These are phyloP conservation scores for Raddia guianensis DNA, from an alignment of 176 grass and related monocot species.

Conservation along the genomic window DNA sequence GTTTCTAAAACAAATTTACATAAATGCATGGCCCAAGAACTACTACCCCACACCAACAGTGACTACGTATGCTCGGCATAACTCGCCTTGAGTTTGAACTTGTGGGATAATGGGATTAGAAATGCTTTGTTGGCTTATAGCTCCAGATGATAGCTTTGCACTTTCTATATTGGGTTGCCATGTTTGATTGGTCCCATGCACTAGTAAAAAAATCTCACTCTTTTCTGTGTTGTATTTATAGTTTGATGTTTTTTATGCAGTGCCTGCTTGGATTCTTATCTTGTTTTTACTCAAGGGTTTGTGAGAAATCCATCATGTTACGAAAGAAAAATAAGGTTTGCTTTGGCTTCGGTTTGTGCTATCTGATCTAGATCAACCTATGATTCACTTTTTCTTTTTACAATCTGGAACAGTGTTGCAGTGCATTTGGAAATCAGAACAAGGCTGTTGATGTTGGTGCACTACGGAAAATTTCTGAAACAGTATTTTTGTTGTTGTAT, in stretches of 20 bases:
- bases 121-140: not conserved
- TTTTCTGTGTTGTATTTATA: not conserved
- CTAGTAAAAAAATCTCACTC: not conserved
- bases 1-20: too few species aligned
- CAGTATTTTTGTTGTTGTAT: conserved; percentile 9
- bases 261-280: conserved; percentile 22
- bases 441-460: conserved; percentile 17
- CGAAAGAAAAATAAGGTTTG: not conserved
- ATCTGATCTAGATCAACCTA: not conserved
- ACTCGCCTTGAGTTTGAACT: not conserved
- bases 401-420: not conserved
- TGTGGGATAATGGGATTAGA: not conserved
- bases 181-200: conserved; percentile 9
- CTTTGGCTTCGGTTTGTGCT: not conserved
- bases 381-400: not conserved
- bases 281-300: conserved; percentile 7
- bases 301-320: conserved; percentile 11
- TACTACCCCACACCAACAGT: not conserved
- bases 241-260: conserved; percentile 35
- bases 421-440: not conserved
- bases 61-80: not conserved
- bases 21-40: not conserved
- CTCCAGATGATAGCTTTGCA: conserved; percentile 24
- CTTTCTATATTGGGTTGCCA: not conserved
- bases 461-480: not conserved